Evolutionary conservation across 2,329 filamentous ascomycete species (phyloP), one percentile per base, ranked within the genome.

Genomic region (Rhinocladiella similis): DNA sequence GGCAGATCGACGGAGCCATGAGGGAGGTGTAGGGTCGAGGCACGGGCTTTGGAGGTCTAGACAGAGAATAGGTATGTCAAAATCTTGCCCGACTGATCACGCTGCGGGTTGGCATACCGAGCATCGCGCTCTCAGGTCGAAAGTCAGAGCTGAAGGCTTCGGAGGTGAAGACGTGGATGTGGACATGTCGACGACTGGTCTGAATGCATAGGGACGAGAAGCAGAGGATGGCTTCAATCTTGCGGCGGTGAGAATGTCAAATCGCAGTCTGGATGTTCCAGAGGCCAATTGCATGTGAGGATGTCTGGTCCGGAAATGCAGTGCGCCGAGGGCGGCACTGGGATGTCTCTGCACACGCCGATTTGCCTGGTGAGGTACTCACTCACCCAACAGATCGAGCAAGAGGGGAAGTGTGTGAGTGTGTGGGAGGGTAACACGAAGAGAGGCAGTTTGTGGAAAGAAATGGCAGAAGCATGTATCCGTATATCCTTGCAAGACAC

Each of bases 11-110:
- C 92, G 1, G 88, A 82, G 56, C 94, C 94, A 84, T 99, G 95
- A 49, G 94, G 93, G 22, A 99, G 85, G 47, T 87, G 88, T 52
- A 99, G 81, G 57, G 85, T 86, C 51, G 94, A 94, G 48, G 94
- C 94, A 65, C 94, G 89, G 22, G 94, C 94, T 80, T 93, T 91
- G 10, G 93, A 97, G 47, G 91, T 95, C 93, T 97, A 55, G 25
- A 46, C 22, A n/a, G n/a, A 16, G 9, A 20, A 27, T 10, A n/a
- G 4, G 25, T 14, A 14, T 27, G 42, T 19, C 25, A 19, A 22
- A 1, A 18, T 38, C n/a, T 41, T 53, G 35, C 20, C 12, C 16
- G 38, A 41, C 38, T 18, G 38, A 19, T 41, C 38, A 18, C n/a
- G 14, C 38, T 41, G 61, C 20, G 42, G 67, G 29, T 41, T 45